These are phyloP conservation scores for Ziziphus jujuba DNA, from an alignment of 306 rosid genomes.

Conservation along the genomic window DNA sequence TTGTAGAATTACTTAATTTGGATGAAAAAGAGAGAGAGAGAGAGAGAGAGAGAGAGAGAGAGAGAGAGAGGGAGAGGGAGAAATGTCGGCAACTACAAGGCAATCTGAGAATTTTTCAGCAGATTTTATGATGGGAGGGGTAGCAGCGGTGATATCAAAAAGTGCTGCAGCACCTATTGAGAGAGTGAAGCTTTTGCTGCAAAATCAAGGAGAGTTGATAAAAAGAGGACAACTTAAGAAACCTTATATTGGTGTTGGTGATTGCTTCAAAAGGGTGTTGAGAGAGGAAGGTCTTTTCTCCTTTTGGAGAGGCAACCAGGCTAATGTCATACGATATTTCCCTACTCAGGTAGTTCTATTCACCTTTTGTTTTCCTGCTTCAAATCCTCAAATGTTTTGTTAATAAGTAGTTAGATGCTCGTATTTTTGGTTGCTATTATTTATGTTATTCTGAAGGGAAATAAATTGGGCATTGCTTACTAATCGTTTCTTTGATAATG, in stretches of 20 bases:
- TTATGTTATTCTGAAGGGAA: background rate
- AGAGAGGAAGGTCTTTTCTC: slow-evolving; percentile 81
- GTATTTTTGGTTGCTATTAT: background rate
- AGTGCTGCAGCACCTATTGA: slow-evolving; percentile 90
- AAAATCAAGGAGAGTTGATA: slow-evolving; percentile 92
- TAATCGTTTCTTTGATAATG: background rate
- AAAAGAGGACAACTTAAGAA: slow-evolving; percentile 79
- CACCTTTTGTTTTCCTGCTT: background rate
- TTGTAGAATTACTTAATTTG: no score
- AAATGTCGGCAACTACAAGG: slow-evolving; percentile 39
- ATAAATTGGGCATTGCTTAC: background rate
- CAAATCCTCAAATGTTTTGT: background rate
- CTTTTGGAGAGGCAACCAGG: slow-evolving; percentile 96
- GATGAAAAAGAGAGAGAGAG: no score
- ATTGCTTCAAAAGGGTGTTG: slow-evolving; percentile 65
- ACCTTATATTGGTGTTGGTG: slow-evolving; percentile 67
- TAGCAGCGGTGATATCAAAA: slow-evolving; percentile 66
- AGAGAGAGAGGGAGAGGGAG: background rate
- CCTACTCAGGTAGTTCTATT: slow-evolving; percentile 76
- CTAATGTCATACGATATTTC: slow-evolving; percentile 79
- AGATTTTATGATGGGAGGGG: slow-evolving; percentile 83
- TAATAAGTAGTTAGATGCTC: background rate
- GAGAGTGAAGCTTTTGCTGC: slow-evolving; percentile 89
- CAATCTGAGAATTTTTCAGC: slow-evolving; percentile 66
- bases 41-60: no score